Evolutionary conservation across 441 rosid species (phyloP), one percentile per base, ranked within the genome.

Genomic region (Cnidoscolus chayamansa): DNA sequence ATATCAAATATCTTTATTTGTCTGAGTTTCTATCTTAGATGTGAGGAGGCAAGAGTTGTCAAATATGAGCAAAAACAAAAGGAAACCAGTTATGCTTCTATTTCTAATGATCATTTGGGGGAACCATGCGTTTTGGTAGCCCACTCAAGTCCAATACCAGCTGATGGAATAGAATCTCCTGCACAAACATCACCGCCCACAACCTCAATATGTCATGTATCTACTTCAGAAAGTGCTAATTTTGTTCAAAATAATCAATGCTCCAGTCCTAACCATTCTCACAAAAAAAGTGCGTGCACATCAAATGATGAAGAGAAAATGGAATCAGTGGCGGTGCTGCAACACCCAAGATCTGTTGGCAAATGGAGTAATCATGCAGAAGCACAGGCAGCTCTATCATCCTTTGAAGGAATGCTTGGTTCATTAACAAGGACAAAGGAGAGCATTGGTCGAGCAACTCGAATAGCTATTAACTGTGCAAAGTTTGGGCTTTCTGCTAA

Each of bases 391-490:
- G 86, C 84, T 56, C 35, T 87, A 72, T 87, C 88, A 70, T 86
- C 97, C 12, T 96, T 91, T 79, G 97, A 88, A 80, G 83, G 84
- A 74, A 74, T 82, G 48, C 90, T 96, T 72, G 88, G 87, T 65
- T 75, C 86, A 51, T 84, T 91, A 76, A 94, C 97, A 63, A 84
- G 99, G 84, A 91, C 96, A 67, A 93, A 96, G 75, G 99, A 96
- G 84, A 90, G 94, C 77, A 96, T 93, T 76, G 89, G 93, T 74
- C 91, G 93, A 78, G 97, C 97, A 70, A 96, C 97, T 62, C 98
- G 94, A 69, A 77, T 88, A 55, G 98, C 98, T 58, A 86, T 95
- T 74, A 96, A 91, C 76, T 91, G 97, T 77, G 93, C 91, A 76
- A 95, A 89, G 74, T 75, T 85, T 79, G 93, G 97, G 68, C 81